A percentile compares a stretch with the other conserved stretches of the same genome.
Conservation (phyloP, 768 basidiomycete genomes). For the Phylloporus scabripes region DNA sequence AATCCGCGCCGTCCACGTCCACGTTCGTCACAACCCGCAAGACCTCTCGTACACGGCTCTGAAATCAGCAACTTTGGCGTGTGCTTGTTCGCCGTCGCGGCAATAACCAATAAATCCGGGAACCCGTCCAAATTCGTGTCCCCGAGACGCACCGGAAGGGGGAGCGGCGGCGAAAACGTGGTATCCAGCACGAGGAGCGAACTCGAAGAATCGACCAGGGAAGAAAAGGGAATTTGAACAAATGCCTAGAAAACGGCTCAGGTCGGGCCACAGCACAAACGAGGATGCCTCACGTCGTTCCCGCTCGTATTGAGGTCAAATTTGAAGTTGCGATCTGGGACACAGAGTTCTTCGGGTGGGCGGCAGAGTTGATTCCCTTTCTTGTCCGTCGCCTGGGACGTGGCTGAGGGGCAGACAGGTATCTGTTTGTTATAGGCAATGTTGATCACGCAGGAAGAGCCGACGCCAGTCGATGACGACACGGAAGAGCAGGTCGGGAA, state of each 20-base stretch:
- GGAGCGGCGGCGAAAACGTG: conserved; percentile 59
- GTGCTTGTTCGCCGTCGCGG: conserved; percentile 39
- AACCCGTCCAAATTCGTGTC: conserved; percentile 94
- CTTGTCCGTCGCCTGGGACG: conserved; percentile 41
- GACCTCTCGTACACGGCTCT: conserved; percentile 50
- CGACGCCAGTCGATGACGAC: conserved; percentile 64
- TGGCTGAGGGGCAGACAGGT: conserved; percentile 62
- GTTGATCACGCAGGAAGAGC: conserved; percentile 75
- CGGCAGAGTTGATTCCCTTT: conserved; percentile 60
- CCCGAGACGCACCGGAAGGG: conserved; percentile 75
- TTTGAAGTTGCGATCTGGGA: conserved; percentile 70
- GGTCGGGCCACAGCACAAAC: not conserved
- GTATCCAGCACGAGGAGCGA: conserved; percentile 69
- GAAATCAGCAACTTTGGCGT: conserved; percentile 62
- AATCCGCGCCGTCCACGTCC: conserved; percentile 63
- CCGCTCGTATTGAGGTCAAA: conserved; percentile 57
- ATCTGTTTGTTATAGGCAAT: conserved; percentile 93
- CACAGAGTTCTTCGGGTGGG: conserved; percentile 74
- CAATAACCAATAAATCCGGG: conserved; percentile 73
- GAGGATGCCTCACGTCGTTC: conserved; percentile 37
- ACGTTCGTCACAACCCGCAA: conserved; percentile 50
- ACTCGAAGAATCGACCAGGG: conserved; percentile 46
- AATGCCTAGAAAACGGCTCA: conserved; percentile 45
- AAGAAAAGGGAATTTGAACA: conserved; percentile 57
- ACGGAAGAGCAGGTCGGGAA: conserved; percentile 78